Evolutionary conservation across 352 stramenopile genomes (phyloP), one percentile per base, ranked within the genome.

Genomic region (Phytopythium cucurbitacearum): DNA sequence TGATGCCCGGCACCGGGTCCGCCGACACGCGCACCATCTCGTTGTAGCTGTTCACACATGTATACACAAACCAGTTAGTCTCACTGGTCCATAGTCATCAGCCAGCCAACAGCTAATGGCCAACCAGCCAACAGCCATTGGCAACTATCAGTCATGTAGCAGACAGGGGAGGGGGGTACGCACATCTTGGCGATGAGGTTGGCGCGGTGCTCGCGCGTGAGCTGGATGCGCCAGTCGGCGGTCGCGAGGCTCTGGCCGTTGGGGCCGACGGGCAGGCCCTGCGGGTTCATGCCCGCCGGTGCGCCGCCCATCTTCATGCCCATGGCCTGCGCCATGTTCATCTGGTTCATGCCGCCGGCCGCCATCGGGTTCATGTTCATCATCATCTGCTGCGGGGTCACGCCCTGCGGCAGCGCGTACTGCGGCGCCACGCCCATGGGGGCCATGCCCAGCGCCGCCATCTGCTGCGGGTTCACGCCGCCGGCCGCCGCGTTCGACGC

Each of bases 111-210:
- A 40, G 13, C 7, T 34, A 37, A 28, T 28, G 21, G 21, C 21
- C 21, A 28, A 28, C 21, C n/a, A 41, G 47, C 61, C 36, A 67
- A 42, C n/a, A 50, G 2, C 47, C 53, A 7, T 66, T 50, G 10
- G 15, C 13, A 39, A 9, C 6, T 46, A 15, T 6, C 34, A 2
- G 21, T 28, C 21, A 28, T 28, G 21, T 28, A 28, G 21, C 21
- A 28, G 21, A 28, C 21, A 28, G 21, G 21, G 21, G 21, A 28
- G 21, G 21, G 21, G 21, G 21, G 32, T 7, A 64, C 76, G 58
- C 85, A 93, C 67, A 93, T 88, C 43, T 93, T 93, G 21, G 82
- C 82, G 48, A 93, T 93, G 40, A 93, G 67, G 51, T 90, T 93
- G 10, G 82, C 76, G 47, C 82, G 82, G 59, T 93, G 82, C 34